Conservation (phyloP, 176 grass and related monocot species). For the Eleusine indica region DNA sequence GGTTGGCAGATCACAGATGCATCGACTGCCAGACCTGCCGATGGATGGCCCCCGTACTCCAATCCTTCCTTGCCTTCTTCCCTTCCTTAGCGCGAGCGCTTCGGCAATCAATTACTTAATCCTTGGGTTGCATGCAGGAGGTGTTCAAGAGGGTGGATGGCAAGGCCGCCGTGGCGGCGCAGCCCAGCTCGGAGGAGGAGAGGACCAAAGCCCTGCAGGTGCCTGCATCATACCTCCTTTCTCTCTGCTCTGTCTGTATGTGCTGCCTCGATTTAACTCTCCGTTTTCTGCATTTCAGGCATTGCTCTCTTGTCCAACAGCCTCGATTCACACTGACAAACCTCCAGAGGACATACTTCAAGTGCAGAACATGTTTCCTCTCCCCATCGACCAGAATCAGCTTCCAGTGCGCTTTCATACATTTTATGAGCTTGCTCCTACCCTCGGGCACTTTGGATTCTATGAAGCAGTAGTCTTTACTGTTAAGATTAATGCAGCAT, state of each 20-base stretch:
- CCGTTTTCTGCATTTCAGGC: conserved; percentile 50
- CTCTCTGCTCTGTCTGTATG: neutral
- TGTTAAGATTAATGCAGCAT: neutral
- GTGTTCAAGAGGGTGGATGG: conserved; percentile 68
- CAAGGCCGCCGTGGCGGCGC: conserved; percentile 62
- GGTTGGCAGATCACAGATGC: conserved; percentile 63
- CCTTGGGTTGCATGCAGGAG: conserved; percentile 38
- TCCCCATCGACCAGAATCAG: conserved; percentile 52
- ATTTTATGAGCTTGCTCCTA: too few species aligned
- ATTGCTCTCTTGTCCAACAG: conserved; percentile 79
- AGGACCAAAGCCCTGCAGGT: conserved; percentile 80
- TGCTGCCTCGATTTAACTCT: neutral
- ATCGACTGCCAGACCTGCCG: conserved; percentile 95
- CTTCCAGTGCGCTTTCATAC: conserved; percentile 49
- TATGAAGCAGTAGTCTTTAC: neutral
- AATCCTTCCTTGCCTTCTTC: neutral
- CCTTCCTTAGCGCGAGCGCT: neutral
- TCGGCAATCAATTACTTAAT: neutral
- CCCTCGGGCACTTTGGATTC: neutral
- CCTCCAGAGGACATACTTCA: conserved; percentile 61
- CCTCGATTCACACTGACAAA: conserved; percentile 76
- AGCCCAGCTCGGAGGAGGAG: conserved; percentile 58
- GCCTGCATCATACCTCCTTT: neutral
- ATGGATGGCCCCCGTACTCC: conserved; percentile 83
- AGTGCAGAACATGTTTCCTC: conserved; percentile 84